These are phyloP conservation scores for Suhomyces bolitotheri DNA, from an alignment of 1,139 yeast species.

Conservation along the genomic window DNA sequence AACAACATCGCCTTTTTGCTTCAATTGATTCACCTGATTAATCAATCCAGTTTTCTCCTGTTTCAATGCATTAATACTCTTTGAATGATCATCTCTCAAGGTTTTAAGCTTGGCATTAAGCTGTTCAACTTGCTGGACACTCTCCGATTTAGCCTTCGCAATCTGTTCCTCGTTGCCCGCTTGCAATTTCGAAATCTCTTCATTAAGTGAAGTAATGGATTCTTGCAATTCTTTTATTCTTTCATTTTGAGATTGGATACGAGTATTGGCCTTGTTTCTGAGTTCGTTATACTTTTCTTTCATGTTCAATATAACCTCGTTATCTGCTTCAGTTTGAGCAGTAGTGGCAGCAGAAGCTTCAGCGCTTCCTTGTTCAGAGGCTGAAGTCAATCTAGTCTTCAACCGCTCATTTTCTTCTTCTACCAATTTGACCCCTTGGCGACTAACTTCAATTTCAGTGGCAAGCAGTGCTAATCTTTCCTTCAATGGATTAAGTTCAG, in stretches of 20 bases:
- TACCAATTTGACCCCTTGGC: conserved; percentile 35
- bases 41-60: conserved; percentile 16
- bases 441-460: conserved; percentile 31
- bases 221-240: conserved; percentile 26
- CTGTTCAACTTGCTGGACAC: conserved; percentile 5
- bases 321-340: conserved; percentile 13
- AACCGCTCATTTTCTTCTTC: conserved; percentile 43
- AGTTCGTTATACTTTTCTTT: conserved; percentile 32
- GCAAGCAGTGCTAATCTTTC: conserved; percentile 24
- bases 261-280: conserved; percentile 28
- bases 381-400: conserved; percentile 18
- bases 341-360: neutral
- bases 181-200: conserved; percentile 14
- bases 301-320: conserved; percentile 25
- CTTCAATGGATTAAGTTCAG: conserved; percentile 25
- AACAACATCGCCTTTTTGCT: conserved; percentile 1
- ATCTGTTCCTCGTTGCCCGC: conserved; percentile 9
- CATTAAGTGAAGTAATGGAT: conserved; percentile 19
- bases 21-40: conserved; percentile 15
- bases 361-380: neutral
- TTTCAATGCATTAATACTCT: conserved; percentile 12
- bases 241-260: conserved; percentile 25
- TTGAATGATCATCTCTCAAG: conserved; percentile 12
- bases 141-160: conserved; percentile 10
- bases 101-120: conserved; percentile 11